These are phyloP conservation scores for Globisporangium yorkense DNA, from an alignment of 352 stramenopile genomes.

Conservation along the genomic window DNA sequence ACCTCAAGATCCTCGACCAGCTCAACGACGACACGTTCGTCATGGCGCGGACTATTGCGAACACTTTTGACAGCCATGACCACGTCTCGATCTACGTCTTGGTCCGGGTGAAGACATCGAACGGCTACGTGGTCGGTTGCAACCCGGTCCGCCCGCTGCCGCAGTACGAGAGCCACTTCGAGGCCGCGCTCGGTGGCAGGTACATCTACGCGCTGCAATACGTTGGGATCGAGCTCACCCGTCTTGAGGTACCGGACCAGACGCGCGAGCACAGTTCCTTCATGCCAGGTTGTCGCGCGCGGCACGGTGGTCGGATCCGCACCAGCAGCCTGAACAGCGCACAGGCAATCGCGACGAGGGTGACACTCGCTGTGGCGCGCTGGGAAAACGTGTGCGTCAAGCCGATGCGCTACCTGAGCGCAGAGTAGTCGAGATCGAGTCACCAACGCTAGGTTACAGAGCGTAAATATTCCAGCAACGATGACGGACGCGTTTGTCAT, in stretches of 20 bases:
- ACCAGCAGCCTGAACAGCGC: slow-evolving; percentile 18
- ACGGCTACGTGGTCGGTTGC: slow-evolving; percentile 18
- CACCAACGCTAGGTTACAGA: no score
- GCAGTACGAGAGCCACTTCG: slow-evolving; percentile 14
- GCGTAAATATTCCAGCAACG: no score
- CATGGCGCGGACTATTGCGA: slow-evolving; percentile 11
- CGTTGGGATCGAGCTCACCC: slow-evolving; percentile 22
- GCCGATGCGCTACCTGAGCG: background rate
- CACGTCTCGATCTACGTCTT: slow-evolving; percentile 17
- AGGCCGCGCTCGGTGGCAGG: background rate
- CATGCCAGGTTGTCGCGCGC: background rate
- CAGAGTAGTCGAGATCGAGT: background rate
- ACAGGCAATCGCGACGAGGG: slow-evolving; percentile 21
- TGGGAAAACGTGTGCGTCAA: slow-evolving; percentile 19
- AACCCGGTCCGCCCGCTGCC: slow-evolving; percentile 20
- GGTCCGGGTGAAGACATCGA: slow-evolving; percentile 7
- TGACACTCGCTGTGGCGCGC: slow-evolving; percentile 22
- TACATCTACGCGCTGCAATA: slow-evolving; percentile 14
- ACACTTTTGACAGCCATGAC: slow-evolving; percentile 8
- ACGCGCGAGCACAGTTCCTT: no score
- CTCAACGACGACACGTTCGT: slow-evolving; percentile 19
- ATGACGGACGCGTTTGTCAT: no score
- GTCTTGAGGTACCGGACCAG: background rate
- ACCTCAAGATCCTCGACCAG: slow-evolving; percentile 31
- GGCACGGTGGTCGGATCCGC: slow-evolving; percentile 16